Conservation (phyloP, 1,139 yeast genomes). For the Wickerhamiella infanticola region DNA sequence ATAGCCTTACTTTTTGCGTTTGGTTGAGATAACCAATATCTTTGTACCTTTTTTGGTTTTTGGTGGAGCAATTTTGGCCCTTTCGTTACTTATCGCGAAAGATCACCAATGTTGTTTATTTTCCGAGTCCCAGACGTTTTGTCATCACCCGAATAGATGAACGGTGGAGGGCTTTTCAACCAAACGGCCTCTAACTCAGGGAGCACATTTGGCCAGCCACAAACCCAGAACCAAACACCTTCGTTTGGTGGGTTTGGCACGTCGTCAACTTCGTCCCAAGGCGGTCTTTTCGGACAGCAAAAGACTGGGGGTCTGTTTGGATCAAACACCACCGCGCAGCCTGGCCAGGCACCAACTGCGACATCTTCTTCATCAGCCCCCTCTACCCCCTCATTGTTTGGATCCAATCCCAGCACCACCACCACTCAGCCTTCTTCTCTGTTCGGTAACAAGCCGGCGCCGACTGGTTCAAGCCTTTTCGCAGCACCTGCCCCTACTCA, state of each 20-base stretch:
- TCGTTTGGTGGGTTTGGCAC: not conserved
- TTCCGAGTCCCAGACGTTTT: not conserved
- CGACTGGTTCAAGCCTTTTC: not conserved
- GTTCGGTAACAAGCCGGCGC: not conserved
- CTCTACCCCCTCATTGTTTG: not conserved
- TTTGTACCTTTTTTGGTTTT: too few relatives aligned
- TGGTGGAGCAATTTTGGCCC: too few relatives aligned
- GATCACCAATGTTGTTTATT: not conserved
- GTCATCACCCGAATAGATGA: not conserved
- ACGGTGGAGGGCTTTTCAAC: not conserved
- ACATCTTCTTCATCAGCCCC: not conserved
- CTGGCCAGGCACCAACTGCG: not conserved
- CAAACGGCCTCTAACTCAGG: not conserved
- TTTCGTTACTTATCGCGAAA: too few relatives aligned
- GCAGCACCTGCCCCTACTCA: not conserved
- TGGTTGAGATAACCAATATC: too few relatives aligned
- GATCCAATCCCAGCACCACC: not conserved
- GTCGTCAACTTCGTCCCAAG: constrained; percentile 5
- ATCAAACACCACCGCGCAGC: constrained; percentile 2
- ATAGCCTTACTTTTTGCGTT: too few relatives aligned
- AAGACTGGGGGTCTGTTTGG: constrained; percentile 15
- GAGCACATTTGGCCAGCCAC: not conserved
- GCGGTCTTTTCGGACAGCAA: constrained; percentile 13
- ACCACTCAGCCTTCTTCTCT: not conserved
- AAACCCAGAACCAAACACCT: not conserved